Base-by-base conservation (phyloP, 164 flowering plant species). In the Malania oleifera region DNA sequence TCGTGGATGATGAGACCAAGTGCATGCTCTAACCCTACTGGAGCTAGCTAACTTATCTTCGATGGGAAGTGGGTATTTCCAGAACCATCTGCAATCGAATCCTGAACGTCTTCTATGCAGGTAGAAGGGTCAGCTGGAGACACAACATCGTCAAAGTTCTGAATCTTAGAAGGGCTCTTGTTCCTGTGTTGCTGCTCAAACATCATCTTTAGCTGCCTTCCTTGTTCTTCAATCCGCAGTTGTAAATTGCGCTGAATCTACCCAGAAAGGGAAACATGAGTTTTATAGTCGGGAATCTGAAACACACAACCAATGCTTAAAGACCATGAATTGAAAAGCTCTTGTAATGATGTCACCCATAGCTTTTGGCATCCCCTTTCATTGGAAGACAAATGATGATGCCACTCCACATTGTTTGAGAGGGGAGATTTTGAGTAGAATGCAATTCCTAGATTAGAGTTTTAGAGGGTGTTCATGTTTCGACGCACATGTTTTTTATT, bases 171-270 rank as follows among this genome's bases (percentile, higher is more conserved):
- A n/a, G 66, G 68, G 59, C 49, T 68, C 44, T 55, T 67, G 4
- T 52, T 77, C 49, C 73, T 73, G 61, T 76, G 78, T 54, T 84
- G 93, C 70, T 74, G 74, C 6, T 83, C 83, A 44, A 84, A 71
- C 83, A 89, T 77, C 82, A 60, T 73, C 63, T 72, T 76, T 17
- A 89, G 86, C 53, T 79, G 82, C 72, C 54, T 79, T 54, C 91
- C 96, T 67, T 86, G 93, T 60, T 83, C 89, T 75, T 86, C 96
- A 25, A 86, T 86, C 41, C 83, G 72, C 74, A 84, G 14, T 70
- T 85, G 96, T 52, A 86, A 71, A 50, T 70, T 80, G 48, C 83
- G 60, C 62, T 86, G 95, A 59, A 79, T 72, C 95, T 86, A 62
- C 18, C 39, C 47, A 46, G 22, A 34, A 31, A 43, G 46, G 46